Percentiles rank a stretch among this genome's conserved stretches.
These are phyloP conservation scores for Magnusiomyces ingens DNA, from an alignment of 1,139 yeast species.

Conservation along the genomic window DNA sequence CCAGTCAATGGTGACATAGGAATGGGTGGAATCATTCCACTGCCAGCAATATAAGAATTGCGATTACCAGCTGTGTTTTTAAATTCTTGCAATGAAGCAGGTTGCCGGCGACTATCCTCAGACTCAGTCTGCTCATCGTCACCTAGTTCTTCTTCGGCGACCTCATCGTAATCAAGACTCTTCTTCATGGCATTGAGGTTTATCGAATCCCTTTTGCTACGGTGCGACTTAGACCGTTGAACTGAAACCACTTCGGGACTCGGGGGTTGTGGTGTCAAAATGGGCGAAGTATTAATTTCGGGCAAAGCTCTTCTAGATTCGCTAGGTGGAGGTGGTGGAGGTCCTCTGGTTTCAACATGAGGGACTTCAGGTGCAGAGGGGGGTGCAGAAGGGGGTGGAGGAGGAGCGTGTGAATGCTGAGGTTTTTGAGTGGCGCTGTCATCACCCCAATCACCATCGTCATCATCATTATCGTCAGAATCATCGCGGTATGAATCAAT, in stretches of 20 bases:
- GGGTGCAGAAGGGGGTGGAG: constrained; percentile 2
- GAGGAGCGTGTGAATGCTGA: neutral
- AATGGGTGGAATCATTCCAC: constrained; percentile 26
- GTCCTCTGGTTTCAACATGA: neutral
- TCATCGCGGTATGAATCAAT: constrained; percentile 10
- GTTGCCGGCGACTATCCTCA: constrained; percentile 22
- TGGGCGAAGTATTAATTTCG: constrained; percentile 10
- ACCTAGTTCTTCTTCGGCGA: constrained; percentile 26
- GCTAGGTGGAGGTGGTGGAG: neutral
- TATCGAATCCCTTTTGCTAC: constrained; percentile 6
- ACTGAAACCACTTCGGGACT: neutral
- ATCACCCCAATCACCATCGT: constrained; percentile 5
- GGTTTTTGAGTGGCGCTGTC: neutral
- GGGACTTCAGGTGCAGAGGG: constrained; percentile 9
- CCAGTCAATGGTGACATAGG: constrained; percentile 17
- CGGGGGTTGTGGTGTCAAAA: constrained; percentile 1
- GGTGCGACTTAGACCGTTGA: constrained; percentile 4
- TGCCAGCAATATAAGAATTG: constrained; percentile 24
- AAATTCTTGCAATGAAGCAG: constrained; percentile 17
- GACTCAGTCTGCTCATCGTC: constrained; percentile 33
- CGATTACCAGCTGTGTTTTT: constrained; percentile 15
- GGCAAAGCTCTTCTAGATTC: constrained; percentile 2
- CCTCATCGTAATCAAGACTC: constrained; percentile 8
- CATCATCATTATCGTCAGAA: constrained; percentile 8
- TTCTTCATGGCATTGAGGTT: constrained; percentile 4